Base-by-base conservation (phyloP, 176 grass and related monocot genomes). In the Dendrocalamus sinicus region DNA sequence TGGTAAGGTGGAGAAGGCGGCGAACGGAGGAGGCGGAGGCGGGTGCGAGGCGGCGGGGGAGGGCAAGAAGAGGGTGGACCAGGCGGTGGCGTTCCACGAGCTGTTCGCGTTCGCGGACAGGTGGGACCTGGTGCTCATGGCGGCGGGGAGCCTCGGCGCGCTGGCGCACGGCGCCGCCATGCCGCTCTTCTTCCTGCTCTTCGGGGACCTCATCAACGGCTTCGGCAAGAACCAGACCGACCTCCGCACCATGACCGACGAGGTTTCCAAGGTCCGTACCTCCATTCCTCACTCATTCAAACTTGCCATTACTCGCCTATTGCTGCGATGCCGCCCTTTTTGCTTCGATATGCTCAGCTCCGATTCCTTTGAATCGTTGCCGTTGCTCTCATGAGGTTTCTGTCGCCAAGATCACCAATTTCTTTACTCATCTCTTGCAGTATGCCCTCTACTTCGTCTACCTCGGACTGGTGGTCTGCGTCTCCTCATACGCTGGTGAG, bases 131-230 rank as follows among this genome's bases (percentile, higher is more conserved):
- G 75, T 86, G 41, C 86, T 99, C 60, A 99, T 99, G 97, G 76
- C 82, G 11, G 82, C 87, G 3, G 97, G 97, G 12, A 96, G 86
- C 45, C 71, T 94, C 0, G 97, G 97, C 19, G 93, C 97, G 51
- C 75, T 96, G 3, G 90, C 93, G 60, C 97, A 99, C 75, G 97
- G 97, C 76, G 91, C 97, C 22, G 94, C 97, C 90, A 96, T 99
- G 97, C 97, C 97, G n/a, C 89, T 92, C 45, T 99, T 99, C 84
- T 99, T 99, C 92, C 88, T 99, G 22, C 92, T 99, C 26, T 99
- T 99, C 71, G 97, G 97, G 41, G 90, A 94, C 70, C 94, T 99
- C 87, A 93, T 99, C 94, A 96, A 96, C 75, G 93, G 94, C 6
- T 99, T 99, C 81, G 97, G 97, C 53, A 96, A 96, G 90, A 96